Base-by-base conservation (phyloP, 495 filamentous ascomycete species). In the Penicillium paradoxum region DNA sequence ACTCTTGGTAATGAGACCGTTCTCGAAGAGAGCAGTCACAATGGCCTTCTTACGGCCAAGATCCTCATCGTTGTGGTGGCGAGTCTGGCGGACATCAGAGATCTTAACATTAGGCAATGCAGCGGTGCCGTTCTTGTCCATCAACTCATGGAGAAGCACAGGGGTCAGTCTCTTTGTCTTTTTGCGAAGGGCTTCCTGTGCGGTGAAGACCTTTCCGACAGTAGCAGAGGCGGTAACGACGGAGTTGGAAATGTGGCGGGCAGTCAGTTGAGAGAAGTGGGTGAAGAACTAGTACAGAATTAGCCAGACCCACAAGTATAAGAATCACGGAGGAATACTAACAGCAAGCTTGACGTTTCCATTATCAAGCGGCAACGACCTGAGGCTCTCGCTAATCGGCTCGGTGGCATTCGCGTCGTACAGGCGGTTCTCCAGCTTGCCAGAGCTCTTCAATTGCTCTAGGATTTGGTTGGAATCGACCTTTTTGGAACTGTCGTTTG, bases 1-100 rank as follows among this genome's bases (percentile, higher is more conserved):
- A 53, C 39, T 25, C 37, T 53, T 49, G 22, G 54, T 36, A 27
- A 69, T 49, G 24, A 90, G 68, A 6, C 82, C 83, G 45, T 83
- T 73, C 56, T 79, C 73, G 61, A 79, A 70, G 37, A 95, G 77
- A 71, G 87, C 86, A 63, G 81, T 64, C 62, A 88, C 80, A 62
- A 95, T 90, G 25, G 91, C 59, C 81, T 95, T 93, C 83, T 85
- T 89, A 57, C 92, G 80, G 5, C 92, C 92, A 21, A 92, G 58
- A 55, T 80, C 79, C 65, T 80, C 83, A 68, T 95, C 89, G 66
- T 82, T 81, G 69, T 90, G 79, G 43, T 82, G 79, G 19, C 78
- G 79, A 18, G 80, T 87, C 45, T 86, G 71, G 56, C 84, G 81
- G 51, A 75, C 75, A 4, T 64, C 56, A 46, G 73, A 77, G 9